Evolutionary conservation across 805 yeast genomes (phyloP).

Genomic region (Candida ovalis): DNA sequence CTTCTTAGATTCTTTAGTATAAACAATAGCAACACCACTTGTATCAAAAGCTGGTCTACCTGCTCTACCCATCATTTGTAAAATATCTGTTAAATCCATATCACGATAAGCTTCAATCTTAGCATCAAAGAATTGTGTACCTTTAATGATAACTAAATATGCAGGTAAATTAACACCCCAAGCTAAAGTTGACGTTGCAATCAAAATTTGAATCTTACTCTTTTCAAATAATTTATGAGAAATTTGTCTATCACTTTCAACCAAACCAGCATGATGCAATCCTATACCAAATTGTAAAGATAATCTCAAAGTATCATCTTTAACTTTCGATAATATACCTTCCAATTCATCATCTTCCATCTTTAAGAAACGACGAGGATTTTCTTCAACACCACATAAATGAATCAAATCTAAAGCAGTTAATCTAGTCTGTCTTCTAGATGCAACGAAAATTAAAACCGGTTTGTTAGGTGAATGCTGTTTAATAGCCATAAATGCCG

Average conservation of each 20-base stretch:
- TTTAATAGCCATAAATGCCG: slow-evolving; percentile 88
- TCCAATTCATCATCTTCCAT: slow-evolving; percentile 64
- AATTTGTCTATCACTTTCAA: slow-evolving; percentile 65
- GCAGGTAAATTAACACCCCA: slow-evolving; percentile 89
- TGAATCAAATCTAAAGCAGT: slow-evolving; percentile 78
- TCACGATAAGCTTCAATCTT: slow-evolving; percentile 68
- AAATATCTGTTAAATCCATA: slow-evolving; percentile 78
- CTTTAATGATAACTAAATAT: slow-evolving; percentile 72
- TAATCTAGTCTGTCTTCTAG: slow-evolving; percentile 76
- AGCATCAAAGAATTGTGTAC: slow-evolving; percentile 64
- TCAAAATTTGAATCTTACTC: slow-evolving; percentile 65
- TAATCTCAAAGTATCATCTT: slow-evolving; percentile 77
- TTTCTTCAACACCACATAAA: slow-evolving; percentile 73
- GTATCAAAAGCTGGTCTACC: slow-evolving; percentile 82
- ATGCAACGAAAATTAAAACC: slow-evolving; percentile 78
- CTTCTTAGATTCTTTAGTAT: slow-evolving; percentile 71
- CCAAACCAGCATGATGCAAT: slow-evolving; percentile 78
- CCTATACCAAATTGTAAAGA: slow-evolving; percentile 79
- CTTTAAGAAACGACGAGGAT: slow-evolving; percentile 65
- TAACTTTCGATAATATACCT: slow-evolving; percentile 48
- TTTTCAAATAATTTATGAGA: slow-evolving; percentile 67
- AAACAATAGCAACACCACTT: slow-evolving; percentile 72
- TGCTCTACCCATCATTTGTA: slow-evolving; percentile 85
- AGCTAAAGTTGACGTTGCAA: slow-evolving; percentile 81
- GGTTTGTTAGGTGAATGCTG: slow-evolving; percentile 87